Evolutionary conservation across 2,329 filamentous ascomycete genomes (phyloP).

Genomic region (Botrytis fabae): DNA sequence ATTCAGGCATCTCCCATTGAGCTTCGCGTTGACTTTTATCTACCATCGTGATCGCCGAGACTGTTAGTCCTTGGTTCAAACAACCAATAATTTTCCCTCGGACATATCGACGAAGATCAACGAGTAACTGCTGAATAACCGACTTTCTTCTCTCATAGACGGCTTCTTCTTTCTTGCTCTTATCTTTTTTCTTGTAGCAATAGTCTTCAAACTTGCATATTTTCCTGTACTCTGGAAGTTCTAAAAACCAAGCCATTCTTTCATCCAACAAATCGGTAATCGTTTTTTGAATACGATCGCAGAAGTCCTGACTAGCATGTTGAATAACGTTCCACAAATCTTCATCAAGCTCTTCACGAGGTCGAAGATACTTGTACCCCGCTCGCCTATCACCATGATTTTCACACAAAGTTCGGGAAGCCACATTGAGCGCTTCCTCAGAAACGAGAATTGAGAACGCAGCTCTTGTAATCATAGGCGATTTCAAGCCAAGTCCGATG

Average conservation of each 20-base stretch:
- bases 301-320: constrained; percentile 56
- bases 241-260: constrained; percentile 45
- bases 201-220: constrained; percentile 34
- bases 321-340: constrained; percentile 57
- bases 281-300: constrained; percentile 47
- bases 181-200: constrained; percentile 13
- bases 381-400: not conserved
- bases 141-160: constrained; percentile 18
- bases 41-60: not conserved
- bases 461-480: constrained; percentile 46
- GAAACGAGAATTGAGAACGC: constrained; percentile 63
- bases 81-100: constrained; percentile 18
- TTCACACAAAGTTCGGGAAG: constrained; percentile 17
- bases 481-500: constrained; percentile 53
- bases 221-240: constrained; percentile 38
- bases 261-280: constrained; percentile 41
- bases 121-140: constrained; percentile 2
- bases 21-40: not conserved
- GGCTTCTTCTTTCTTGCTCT: not conserved
- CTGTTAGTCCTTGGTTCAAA: not conserved
- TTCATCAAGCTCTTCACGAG: constrained; percentile 51
- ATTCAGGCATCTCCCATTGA: not conserved
- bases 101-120: constrained; percentile 20
- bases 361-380: constrained; percentile 48
- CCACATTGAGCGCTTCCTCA: constrained; percentile 54